Conservation (phyloP, 306 rosid species). For the Geum urbanum region DNA sequence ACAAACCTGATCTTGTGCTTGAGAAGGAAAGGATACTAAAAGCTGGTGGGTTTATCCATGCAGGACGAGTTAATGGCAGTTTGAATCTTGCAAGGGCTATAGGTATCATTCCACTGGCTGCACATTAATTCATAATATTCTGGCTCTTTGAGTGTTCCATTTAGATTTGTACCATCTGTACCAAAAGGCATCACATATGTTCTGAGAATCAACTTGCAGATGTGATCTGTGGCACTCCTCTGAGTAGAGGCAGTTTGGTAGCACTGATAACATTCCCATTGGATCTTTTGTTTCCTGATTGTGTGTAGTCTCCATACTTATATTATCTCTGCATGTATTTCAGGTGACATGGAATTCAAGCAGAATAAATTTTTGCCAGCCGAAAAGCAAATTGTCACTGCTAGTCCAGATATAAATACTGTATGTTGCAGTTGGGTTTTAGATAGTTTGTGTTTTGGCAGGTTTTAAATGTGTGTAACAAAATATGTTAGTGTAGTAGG, state of each 20-base stretch:
- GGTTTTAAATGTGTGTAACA: no score
- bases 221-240: constrained; percentile 7
- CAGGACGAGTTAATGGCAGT: constrained; percentile 96
- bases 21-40: constrained; percentile 89
- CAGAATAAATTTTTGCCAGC: constrained; percentile 77
- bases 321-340: constrained; percentile 30
- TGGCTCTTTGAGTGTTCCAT: neutral
- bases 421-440: constrained; percentile 61
- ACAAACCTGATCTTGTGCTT: constrained; percentile 89
- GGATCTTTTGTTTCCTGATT: neutral
- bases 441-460: no score
- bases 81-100: constrained; percentile 97
- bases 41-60: constrained; percentile 96
- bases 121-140: constrained; percentile 1
- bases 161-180: neutral
- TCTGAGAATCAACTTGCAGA: neutral
- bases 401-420: constrained; percentile 82
- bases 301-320: constrained; percentile 19
- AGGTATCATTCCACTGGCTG: constrained; percentile 41
- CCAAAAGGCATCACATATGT: neutral
- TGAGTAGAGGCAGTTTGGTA: constrained; percentile 1
- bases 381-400: constrained; percentile 83
- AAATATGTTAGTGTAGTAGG: no score
- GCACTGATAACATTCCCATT: neutral
- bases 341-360: constrained; percentile 98